phyloP scores from a whole-genome alignment of 2,329 filamentous ascomycete species.

The Nothophoma quercina region DNA sequence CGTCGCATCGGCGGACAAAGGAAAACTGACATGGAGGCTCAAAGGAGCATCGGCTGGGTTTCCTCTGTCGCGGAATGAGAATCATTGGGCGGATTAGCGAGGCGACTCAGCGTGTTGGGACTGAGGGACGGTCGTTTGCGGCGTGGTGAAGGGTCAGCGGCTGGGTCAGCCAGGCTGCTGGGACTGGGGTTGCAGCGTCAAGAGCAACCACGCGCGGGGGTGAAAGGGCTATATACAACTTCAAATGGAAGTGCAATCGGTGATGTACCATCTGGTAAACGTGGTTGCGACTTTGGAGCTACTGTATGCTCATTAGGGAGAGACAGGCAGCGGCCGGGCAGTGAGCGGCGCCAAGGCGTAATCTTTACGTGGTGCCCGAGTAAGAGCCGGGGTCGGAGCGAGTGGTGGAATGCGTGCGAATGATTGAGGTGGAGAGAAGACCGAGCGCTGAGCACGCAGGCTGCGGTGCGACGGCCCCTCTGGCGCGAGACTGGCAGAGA shows the following conservation, averaged over 20 bases:
- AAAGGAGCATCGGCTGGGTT: conserved; percentile 19
- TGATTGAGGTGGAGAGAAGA: conserved; percentile 12
- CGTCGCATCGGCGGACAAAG: conserved; percentile 14
- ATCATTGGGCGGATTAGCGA: conserved; percentile 31
- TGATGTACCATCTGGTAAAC: not conserved
- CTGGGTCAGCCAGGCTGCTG: conserved; percentile 11
- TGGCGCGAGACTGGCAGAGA: not conserved
- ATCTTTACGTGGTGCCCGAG: conserved; percentile 18
- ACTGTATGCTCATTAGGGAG: conserved; percentile 13
- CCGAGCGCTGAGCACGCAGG: conserved; percentile 17
- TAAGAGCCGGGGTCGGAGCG: conserved; percentile 23
- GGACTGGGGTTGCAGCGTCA: conserved; percentile 11
- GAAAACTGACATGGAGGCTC: conserved; percentile 14
- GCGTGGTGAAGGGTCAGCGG: conserved; percentile 14
- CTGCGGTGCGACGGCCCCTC: conserved; percentile 17
- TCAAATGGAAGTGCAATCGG: not conserved
- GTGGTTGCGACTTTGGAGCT: not conserved
- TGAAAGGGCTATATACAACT: conserved; percentile 8
- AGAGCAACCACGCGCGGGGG: not conserved
- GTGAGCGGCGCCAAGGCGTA: conserved; percentile 11
- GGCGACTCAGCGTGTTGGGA: conserved; percentile 16
- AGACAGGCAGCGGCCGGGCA: conserved; percentile 8
- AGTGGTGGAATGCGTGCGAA: conserved; percentile 17
- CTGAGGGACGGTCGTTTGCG: conserved; percentile 26
- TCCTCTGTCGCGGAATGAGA: conserved; percentile 27